Conservation (phyloP, 75 land plant genomes). For the Pinus taeda region DNA sequence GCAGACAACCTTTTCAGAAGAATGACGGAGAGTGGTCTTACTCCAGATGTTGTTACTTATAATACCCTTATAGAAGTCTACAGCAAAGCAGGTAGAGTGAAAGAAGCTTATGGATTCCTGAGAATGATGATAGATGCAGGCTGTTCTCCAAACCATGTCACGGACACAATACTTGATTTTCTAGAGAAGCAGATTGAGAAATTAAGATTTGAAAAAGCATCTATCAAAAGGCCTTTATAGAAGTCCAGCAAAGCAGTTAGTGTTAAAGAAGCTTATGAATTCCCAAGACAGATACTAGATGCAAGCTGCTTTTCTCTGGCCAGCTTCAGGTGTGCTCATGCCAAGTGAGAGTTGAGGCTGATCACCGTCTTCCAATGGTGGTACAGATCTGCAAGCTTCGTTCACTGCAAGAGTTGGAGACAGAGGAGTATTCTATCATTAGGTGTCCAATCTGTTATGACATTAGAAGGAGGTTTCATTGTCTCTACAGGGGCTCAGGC, state of each 20-base stretch:
- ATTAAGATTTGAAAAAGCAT: constrained; percentile 37
- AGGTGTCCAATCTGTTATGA: not conserved
- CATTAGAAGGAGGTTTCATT: not conserved
- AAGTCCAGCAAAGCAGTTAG: constrained; percentile 48
- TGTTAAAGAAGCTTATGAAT: constrained; percentile 57
- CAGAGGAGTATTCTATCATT: not conserved
- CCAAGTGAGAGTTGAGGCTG: not conserved
- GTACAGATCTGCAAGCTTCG: not conserved
- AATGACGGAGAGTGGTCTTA: constrained; percentile 63
- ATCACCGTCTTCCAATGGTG: not conserved
- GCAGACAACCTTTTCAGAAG: constrained; percentile 55
- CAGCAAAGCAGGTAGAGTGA: constrained; percentile 52
- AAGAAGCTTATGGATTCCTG: constrained; percentile 62
- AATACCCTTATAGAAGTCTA: constrained; percentile 65
- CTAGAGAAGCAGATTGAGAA: constrained; percentile 57
- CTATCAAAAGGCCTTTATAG: constrained; percentile 33
- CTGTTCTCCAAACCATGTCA: constrained; percentile 58
- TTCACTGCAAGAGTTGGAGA: not conserved
- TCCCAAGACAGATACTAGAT: constrained; percentile 50
- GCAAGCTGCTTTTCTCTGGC: constrained; percentile 29
- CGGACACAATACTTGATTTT: constrained; percentile 57
- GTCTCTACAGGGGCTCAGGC: not conserved
- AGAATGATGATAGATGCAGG: constrained; percentile 68
- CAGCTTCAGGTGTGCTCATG: not conserved
- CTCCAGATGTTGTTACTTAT: constrained; percentile 73